Base-by-base conservation (phyloP, 2,329 filamentous ascomycete species). In the Alternaria sp. region DNA sequence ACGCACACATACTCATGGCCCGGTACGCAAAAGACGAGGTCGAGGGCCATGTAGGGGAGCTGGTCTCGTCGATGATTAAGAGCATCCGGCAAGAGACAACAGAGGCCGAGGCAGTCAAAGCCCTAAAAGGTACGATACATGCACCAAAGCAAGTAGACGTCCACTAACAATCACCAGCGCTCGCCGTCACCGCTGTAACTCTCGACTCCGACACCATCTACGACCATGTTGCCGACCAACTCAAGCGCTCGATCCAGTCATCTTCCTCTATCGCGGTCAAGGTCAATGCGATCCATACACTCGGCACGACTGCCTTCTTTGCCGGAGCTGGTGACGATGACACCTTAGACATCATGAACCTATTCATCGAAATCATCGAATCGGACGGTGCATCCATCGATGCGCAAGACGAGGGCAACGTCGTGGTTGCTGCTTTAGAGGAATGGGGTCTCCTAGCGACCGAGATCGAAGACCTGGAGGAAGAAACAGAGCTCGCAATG, bases 361-460 rank as follows among this genome's bases (percentile, higher is more conserved):
- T 89, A 63, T 80, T 94, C 28, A 79, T 94, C 10, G 90, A 93
- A 58, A 91, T 96, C 49, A 81, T 93, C 17, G 88, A 91, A 60
- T 91, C 88, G 7, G 92, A 97, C 66, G 93, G 93, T 3, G 83
- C 89, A 37, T 86, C 83, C 2, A 83, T 94, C 40, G 86, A 87
- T 5, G 90, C 92, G 0, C 82, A 84, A 34, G 92, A 96, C 69
- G 89, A 88, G 63, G 86, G 83, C 0, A 81, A 82, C 3, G 85
- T 92, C 2, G 92, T 96, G 1, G 83, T 86, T 3, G 90, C 91
- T 0, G 91, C 92, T 0, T 81, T 96, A 1, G 85, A 90, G 63
- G 87, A 89, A 58, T 96, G 92, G 91, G 89, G 89, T 1, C 90
- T 94, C 63, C 84, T 96, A 5, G 90, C 90, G 5, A 93, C 90